phyloP scores from a whole-genome alignment of 805 yeast species.

The Candida succiphila region DNA sequence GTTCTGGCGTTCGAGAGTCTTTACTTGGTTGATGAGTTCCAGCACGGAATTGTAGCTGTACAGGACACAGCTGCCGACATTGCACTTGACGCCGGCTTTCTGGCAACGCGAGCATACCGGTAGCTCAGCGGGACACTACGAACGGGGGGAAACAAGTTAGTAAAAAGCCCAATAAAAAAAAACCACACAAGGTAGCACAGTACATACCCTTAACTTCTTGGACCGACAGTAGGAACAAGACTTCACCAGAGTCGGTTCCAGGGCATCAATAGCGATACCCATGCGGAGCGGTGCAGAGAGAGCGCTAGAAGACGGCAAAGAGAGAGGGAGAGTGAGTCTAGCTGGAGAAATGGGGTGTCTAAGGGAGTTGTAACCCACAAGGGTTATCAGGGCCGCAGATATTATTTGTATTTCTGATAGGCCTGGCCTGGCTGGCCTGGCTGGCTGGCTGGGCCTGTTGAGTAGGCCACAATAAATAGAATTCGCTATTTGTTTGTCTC shows the following conservation, averaged over 20 bases:
- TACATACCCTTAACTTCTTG: conserved; percentile 15
- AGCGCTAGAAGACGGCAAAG: neutral
- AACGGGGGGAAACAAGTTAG: too few relatives aligned
- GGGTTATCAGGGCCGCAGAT: too few relatives aligned
- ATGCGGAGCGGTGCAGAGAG: neutral
- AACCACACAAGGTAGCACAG: too few relatives aligned
- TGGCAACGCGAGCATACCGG: conserved; percentile 12
- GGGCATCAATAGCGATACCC: conserved; percentile 13
- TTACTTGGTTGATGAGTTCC: conserved; percentile 5
- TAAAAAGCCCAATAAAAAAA: too few relatives aligned
- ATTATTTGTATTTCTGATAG: too few relatives aligned
- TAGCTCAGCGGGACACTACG: conserved; percentile 14
- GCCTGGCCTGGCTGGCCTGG: too few relatives aligned
- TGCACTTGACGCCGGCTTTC: conserved; percentile 10
- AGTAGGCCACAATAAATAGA: too few relatives aligned
- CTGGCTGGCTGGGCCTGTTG: too few relatives aligned
- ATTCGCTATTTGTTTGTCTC: too few relatives aligned
- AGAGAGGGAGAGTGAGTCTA: too few relatives aligned
- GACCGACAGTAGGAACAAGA: conserved; percentile 14
- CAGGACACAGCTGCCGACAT: conserved; percentile 11
- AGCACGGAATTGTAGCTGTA: conserved; percentile 14
- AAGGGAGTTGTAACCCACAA: too few relatives aligned
- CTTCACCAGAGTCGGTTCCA: conserved; percentile 3
- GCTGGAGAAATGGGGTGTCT: too few relatives aligned
- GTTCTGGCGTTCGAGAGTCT: conserved; percentile 8